Conservation (phyloP, 257 asterid genomes). For the Przewalskia tangutica region DNA sequence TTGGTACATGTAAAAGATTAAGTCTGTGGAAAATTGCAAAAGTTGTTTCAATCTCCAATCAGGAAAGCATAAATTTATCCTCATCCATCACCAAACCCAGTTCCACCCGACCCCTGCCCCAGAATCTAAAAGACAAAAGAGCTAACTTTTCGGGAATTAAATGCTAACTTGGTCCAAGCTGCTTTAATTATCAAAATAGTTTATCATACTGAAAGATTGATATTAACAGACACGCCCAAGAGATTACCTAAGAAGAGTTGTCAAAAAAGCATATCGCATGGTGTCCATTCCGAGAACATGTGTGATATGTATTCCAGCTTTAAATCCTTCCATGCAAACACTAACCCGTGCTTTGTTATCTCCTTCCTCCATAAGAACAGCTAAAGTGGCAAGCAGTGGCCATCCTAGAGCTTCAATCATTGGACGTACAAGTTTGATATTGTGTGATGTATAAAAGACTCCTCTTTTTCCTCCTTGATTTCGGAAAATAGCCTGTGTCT, state of each 20-base stretch:
- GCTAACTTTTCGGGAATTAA: background rate
- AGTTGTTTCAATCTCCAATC: constrained; percentile 11
- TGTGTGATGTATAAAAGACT: constrained; percentile 79
- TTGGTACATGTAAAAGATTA: constrained; percentile 90
- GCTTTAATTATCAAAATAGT: background rate
- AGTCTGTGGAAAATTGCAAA: constrained; percentile 50
- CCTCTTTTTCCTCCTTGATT: constrained; percentile 83
- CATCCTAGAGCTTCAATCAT: constrained; percentile 98
- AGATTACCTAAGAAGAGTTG: constrained; percentile 81
- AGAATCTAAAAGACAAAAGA: background rate
- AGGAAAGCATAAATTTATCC: background rate
- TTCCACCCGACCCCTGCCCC: background rate
- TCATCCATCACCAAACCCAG: background rate
- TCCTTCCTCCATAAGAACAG: constrained; percentile 98
- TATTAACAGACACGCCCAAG: constrained; percentile 4
- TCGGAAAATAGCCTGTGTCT: constrained; percentile 73
- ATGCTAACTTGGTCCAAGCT: background rate
- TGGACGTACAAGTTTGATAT: constrained; percentile 83
- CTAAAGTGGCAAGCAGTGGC: constrained; percentile 97
- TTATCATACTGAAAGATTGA: constrained; percentile 8
- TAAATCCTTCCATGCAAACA: constrained; percentile 97
- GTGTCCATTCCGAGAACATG: constrained; percentile 97
- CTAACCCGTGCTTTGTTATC: constrained; percentile 83
- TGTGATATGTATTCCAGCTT: constrained; percentile 90
- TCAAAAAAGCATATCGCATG: constrained; percentile 93